Evolutionary conservation across 176 grass and related monocot species (phyloP).

Genomic region (Carex myosuroides): DNA sequence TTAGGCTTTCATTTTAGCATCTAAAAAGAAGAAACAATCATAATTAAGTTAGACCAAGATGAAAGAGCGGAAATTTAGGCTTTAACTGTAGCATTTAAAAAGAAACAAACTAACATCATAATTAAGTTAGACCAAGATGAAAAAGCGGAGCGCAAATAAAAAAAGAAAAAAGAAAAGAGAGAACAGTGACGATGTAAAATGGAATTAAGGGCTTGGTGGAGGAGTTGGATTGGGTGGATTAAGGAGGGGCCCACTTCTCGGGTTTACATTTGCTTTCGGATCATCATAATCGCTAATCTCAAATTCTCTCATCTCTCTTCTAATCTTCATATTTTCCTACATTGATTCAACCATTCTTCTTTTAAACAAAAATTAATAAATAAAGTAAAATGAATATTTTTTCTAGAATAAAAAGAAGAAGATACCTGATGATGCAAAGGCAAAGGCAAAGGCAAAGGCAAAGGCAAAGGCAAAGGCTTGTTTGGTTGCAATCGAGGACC

Average conservation of each 20-base stretch:
- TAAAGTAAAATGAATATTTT: no score
- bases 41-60: not conserved
- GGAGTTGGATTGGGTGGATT: not conserved
- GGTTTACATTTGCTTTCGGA: slow-evolving; percentile 14
- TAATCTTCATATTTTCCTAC: not conserved
- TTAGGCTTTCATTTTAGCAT: not conserved
- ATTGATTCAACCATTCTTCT: not conserved
- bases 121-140: not conserved
- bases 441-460: no score
- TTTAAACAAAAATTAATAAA: no score
- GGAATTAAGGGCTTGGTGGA: not conserved
- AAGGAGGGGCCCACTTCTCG: not conserved
- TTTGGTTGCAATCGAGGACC: not conserved
- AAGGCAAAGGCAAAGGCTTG: not conserved
- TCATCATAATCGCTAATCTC: not conserved
- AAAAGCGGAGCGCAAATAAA: not conserved
- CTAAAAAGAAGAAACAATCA: slow-evolving; percentile 13
- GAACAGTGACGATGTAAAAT: not conserved
- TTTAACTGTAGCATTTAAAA: not conserved
- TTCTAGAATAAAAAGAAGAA: not conserved
- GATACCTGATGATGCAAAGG: not conserved
- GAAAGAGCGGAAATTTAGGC: not conserved
- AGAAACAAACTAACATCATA: not conserved
- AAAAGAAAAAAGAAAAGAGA: not conserved
- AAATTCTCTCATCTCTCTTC: slow-evolving; percentile 4